A percentile compares a stretch with the other conserved stretches of the same genome.
phyloP scores from a whole-genome alignment of 139 green algal species.

The Axilococcus clingmanii region DNA sequence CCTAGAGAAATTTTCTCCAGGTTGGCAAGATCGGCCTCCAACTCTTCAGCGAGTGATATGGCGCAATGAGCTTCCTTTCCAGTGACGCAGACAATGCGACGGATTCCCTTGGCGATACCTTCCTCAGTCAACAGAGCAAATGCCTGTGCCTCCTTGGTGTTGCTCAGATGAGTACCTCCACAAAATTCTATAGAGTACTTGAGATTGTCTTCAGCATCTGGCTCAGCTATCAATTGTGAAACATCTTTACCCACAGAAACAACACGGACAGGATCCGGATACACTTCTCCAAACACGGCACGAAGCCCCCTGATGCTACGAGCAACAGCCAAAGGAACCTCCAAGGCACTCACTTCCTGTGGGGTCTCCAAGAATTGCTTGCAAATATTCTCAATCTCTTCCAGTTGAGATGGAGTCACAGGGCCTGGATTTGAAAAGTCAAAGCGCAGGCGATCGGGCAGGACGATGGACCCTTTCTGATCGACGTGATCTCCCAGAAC shows the following conservation, averaged over 20 bases:
- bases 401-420: constrained; percentile 19
- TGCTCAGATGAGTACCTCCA: constrained; percentile 89
- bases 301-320: constrained; percentile 79
- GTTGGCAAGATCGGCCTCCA: constrained; percentile 42
- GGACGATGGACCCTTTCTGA: constrained; percentile 95
- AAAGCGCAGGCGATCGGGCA: constrained; percentile 87
- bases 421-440: constrained; percentile 90
- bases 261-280: constrained; percentile 97
- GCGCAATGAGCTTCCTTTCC: constrained; percentile 55
- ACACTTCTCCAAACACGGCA: constrained; percentile 94
- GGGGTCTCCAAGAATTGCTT: constrained; percentile 25
- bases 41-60: constrained; percentile 45
- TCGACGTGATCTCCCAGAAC: constrained; percentile 85
- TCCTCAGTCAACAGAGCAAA: constrained; percentile 95
- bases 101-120: constrained; percentile 83
- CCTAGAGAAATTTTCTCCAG: constrained; percentile 23
- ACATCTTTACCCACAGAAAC: constrained; percentile 80
- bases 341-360: constrained; percentile 64
- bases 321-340: constrained; percentile 74
- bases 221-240: constrained; percentile 66
- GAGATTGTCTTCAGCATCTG: constrained; percentile 31
- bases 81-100: constrained; percentile 83
- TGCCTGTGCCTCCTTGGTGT: constrained; percentile 64
- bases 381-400: constrained; percentile 59
- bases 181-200: constrained; percentile 90